phyloP scores from a whole-genome alignment of 208 protist genomes.

The Wallacemonas collosoma region DNA sequence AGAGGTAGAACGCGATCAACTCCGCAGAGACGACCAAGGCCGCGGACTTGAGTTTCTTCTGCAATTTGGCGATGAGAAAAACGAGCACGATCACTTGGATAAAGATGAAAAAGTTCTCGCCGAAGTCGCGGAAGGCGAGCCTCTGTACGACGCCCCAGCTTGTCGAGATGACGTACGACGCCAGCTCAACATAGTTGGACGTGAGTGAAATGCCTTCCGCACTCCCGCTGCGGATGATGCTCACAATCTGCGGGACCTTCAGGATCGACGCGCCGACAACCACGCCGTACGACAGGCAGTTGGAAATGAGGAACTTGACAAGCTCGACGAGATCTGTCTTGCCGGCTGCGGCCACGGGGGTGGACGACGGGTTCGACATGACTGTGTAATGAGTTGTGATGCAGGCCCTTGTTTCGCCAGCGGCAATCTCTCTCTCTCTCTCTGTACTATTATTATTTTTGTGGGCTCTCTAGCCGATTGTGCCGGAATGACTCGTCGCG shows the following conservation, averaged over 20 bases:
- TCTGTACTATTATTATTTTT: conserved; percentile 4
- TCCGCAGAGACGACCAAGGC: conserved; percentile 35
- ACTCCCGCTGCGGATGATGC: conserved; percentile 46
- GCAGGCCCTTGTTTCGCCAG: no score
- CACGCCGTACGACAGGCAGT: conserved; percentile 77
- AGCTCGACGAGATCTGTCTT: conserved; percentile 24
- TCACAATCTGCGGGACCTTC: conserved; percentile 89
- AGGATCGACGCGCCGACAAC: conserved; percentile 79
- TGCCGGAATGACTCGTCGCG: no score
- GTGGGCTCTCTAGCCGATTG: background rate
- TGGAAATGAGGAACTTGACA: conserved; percentile 58
- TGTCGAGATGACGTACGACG: conserved; percentile 76
- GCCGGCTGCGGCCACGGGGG: background rate
- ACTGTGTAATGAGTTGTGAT: background rate
- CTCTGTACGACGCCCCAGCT: conserved; percentile 77
- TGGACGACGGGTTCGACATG: background rate
- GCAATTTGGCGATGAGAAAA: conserved; percentile 61
- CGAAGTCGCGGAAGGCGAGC: conserved; percentile 73
- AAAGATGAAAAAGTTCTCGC: conserved; percentile 82
- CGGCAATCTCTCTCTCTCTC: no score
- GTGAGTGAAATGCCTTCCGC: conserved; percentile 74
- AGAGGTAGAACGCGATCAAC: conserved; percentile 30
- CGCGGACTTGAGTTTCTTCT: conserved; percentile 39
- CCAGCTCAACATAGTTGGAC: conserved; percentile 67
- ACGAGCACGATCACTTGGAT: conserved; percentile 67